Conservation (phyloP, 306 rosid genomes). For the Vigna trinervia region DNA sequence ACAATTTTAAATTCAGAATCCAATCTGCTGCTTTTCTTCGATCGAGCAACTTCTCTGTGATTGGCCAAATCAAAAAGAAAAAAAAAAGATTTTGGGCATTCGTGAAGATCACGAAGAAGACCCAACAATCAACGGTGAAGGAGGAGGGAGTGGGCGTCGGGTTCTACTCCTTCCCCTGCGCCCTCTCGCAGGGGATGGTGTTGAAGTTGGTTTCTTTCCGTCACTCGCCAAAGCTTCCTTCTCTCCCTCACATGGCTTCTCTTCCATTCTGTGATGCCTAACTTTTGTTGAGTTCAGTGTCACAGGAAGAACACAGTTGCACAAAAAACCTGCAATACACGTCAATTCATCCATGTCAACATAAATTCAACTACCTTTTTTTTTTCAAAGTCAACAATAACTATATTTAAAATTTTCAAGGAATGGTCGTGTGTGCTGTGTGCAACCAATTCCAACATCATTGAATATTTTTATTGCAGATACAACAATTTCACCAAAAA, state of each 20-base stretch:
- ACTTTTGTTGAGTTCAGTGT: constrained; percentile 76
- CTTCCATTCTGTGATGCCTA: constrained; percentile 71
- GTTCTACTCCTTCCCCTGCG: constrained; percentile 89
- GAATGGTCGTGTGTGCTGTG: background rate
- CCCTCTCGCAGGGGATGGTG: constrained; percentile 53
- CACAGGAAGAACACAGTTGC: constrained; percentile 93
- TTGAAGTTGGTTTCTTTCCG: constrained; percentile 55
- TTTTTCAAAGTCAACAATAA: background rate
- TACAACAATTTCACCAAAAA: constrained; percentile 22
- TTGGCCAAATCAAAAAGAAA: background rate
- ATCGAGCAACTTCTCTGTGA: constrained; percentile 39
- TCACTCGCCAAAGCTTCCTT: constrained; percentile 59
- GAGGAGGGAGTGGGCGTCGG: constrained; percentile 74
- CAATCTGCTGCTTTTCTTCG: constrained; percentile 34
- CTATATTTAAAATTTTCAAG: background rate
- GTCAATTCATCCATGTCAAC: background rate
- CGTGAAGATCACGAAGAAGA: constrained; percentile 64
- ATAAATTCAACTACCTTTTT: too few species aligned
- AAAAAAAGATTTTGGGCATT: constrained; percentile 5
- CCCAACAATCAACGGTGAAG: constrained; percentile 70
- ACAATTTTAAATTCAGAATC: constrained; percentile 40
- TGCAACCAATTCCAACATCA: background rate
- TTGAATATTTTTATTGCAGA: background rate
- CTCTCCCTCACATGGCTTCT: constrained; percentile 70
- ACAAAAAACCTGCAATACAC: constrained; percentile 71